Evolutionary conservation across 768 basidiomycete species (phyloP).

Genomic region (Boletales sp.): DNA sequence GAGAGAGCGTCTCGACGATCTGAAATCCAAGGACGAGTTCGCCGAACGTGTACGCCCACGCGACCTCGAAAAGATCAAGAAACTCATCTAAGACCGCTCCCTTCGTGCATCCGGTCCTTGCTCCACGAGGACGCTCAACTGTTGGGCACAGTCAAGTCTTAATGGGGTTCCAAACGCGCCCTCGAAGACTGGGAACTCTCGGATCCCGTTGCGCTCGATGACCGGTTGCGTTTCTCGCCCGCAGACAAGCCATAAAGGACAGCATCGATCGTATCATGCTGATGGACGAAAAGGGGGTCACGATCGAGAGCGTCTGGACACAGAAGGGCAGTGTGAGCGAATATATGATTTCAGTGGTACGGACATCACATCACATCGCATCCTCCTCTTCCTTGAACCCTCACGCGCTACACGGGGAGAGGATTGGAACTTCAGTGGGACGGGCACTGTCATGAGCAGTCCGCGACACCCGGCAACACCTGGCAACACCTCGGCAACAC

Average conservation of each 20-base stretch:
- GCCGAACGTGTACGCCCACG: constrained; percentile 81
- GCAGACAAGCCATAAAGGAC: constrained; percentile 11
- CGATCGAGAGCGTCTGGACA: constrained; percentile 25
- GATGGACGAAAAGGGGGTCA: constrained; percentile 20
- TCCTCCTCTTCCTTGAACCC: neutral
- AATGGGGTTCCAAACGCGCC: constrained; percentile 16
- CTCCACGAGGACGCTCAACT: constrained; percentile 11
- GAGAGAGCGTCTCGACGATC: constrained; percentile 71
- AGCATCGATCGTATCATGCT: constrained; percentile 7
- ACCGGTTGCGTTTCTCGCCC: constrained; percentile 16
- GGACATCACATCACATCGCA: neutral
- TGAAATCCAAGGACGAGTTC: constrained; percentile 89
- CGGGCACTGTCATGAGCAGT: no score
- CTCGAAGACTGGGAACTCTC: constrained; percentile 14
- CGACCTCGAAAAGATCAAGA: constrained; percentile 84
- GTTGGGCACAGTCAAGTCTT: constrained; percentile 20
- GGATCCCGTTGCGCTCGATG: constrained; percentile 1
- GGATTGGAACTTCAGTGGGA: no score
- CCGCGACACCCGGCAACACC: no score
- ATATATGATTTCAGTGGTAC: constrained; percentile 21
- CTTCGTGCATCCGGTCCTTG: constrained; percentile 57
- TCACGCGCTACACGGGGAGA: no score
- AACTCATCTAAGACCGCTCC: constrained; percentile 88
- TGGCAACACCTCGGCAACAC: no score
- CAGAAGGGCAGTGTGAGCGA: constrained; percentile 20